Percentiles rank a stretch among this genome's conserved stretches.
Conservation (phyloP, 225 moss, liverwort and hornwort genomes). For the Takakia lepidozioides region DNA sequence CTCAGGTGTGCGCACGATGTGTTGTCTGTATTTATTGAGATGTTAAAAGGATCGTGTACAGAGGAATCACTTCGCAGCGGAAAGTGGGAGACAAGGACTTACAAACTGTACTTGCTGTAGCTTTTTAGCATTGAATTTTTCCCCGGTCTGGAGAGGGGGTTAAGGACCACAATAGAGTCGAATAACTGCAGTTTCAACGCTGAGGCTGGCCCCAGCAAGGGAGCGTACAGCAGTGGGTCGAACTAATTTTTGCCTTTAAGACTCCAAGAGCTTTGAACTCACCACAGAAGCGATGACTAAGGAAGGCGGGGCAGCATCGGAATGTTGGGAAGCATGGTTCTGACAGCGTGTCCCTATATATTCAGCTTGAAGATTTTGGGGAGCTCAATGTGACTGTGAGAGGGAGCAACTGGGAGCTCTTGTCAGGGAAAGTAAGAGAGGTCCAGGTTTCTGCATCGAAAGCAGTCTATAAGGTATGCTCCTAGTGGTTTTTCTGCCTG, state of each 20-base stretch:
- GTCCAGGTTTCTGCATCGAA: conserved; percentile 41
- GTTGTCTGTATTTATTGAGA: background rate
- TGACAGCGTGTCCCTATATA: background rate
- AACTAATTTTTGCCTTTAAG: background rate
- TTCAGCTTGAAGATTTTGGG: conserved; percentile 40
- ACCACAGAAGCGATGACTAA: background rate
- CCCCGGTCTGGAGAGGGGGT: background rate
- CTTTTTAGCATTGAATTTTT: conserved; percentile 1
- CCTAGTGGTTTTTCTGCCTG: no score
- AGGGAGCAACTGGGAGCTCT: conserved; percentile 49
- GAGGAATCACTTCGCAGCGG: no score
- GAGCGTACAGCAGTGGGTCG: background rate
- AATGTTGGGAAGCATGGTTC: no score
- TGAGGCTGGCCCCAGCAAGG: background rate
- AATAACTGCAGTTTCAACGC: no score
- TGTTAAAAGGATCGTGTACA: no score
- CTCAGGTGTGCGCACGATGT: conserved; percentile 24
- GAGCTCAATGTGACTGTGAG: conserved; percentile 39
- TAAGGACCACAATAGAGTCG: background rate
- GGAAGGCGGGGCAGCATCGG: no score
- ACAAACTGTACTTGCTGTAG: background rate
- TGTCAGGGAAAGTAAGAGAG: conserved; percentile 40
- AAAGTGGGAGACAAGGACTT: background rate
- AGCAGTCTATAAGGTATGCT: conserved; percentile 53
- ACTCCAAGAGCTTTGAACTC: background rate